A percentile compares a stretch with the other conserved stretches of the same genome.
phyloP scores from a whole-genome alignment of 164 flowering plant genomes.

The Magnolia officinalis region DNA sequence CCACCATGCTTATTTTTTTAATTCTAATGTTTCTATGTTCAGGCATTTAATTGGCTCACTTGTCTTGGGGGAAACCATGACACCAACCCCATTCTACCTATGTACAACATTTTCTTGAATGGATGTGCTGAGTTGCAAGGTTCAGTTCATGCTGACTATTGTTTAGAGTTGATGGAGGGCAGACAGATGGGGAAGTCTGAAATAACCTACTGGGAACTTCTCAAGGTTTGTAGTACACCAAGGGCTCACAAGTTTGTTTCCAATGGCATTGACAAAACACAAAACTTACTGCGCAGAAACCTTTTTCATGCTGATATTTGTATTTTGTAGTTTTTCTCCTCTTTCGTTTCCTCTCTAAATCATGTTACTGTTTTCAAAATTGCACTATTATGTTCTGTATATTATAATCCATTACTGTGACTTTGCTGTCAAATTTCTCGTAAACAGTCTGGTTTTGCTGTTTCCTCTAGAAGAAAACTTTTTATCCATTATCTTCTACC shows the following conservation, averaged over 20 bases:
- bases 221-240: constrained; percentile 51
- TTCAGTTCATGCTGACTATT: constrained; percentile 34
- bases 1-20: neutral
- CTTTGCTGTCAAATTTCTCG: no score
- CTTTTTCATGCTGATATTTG: no score
- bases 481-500: no score
- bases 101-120: constrained; percentile 54
- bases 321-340: no score
- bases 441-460: no score
- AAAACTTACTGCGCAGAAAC: no score
- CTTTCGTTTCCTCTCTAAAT: no score
- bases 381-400: no score
- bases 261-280: no score
- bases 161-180: constrained; percentile 72
- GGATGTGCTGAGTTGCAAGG: constrained; percentile 39
- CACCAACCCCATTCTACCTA: constrained; percentile 29
- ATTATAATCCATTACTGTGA: no score
- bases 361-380: no score
- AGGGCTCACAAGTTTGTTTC: neutral
- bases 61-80: constrained; percentile 36
- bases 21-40: constrained; percentile 11
- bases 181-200: constrained; percentile 61
- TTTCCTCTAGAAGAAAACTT: no score
- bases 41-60: constrained; percentile 61
- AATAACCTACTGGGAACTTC: constrained; percentile 58